Conservation (phyloP, 495 filamentous ascomycete species). For the Aspergillus wentii region DNA sequence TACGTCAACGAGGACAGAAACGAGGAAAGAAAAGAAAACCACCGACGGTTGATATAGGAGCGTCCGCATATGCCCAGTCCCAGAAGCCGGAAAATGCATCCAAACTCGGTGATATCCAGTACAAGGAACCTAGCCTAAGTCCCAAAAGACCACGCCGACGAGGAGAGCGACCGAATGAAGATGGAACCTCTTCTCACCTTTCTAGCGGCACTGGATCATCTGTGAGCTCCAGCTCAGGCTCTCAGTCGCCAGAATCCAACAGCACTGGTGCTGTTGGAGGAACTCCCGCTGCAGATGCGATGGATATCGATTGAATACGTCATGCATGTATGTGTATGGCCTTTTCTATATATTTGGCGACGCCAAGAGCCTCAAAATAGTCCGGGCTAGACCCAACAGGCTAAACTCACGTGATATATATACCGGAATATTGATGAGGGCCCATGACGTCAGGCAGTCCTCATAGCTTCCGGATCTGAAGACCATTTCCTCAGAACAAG, state of each 20-base stretch:
- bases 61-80: too few relatives aligned
- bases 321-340: neutral
- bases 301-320: constrained; percentile 16
- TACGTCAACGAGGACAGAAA: too few relatives aligned
- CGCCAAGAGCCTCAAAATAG: too few relatives aligned
- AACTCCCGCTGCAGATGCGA: constrained; percentile 6
- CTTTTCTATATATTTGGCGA: too few relatives aligned
- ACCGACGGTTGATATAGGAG: too few relatives aligned
- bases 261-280: constrained; percentile 1
- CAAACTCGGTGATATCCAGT: constrained; percentile 10
- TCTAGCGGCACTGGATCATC: constrained; percentile 14
- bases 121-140: constrained; percentile 8
- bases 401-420: too few relatives aligned
- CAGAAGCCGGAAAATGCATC: too few relatives aligned
- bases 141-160: constrained; percentile 25
- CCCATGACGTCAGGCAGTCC: constrained; percentile 23
- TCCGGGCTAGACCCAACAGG: too few relatives aligned
- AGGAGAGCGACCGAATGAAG: constrained; percentile 2
- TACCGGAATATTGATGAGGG: too few relatives aligned
- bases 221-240: constrained; percentile 18
- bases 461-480: too few relatives aligned
- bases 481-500: too few relatives aligned
- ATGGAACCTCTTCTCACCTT: constrained; percentile 5
- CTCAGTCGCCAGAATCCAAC: constrained; percentile 12
- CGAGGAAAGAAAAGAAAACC: constrained; percentile 40